Evolutionary conservation across 164 flowering plant genomes (phyloP).

Genomic region (Nymphaea colorata): DNA sequence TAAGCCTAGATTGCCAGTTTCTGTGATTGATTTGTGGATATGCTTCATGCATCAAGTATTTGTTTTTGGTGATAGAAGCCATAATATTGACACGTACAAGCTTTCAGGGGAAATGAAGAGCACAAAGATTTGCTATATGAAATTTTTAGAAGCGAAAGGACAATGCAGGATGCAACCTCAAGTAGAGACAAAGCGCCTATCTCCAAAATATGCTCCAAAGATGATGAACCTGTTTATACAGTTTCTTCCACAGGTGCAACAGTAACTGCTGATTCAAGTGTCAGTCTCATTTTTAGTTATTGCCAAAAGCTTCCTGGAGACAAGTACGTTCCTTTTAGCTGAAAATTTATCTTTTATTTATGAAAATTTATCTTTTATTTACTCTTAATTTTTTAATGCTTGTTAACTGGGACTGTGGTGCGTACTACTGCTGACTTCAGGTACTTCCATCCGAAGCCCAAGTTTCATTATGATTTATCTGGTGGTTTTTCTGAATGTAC

Average conservation of each 20-base stretch:
- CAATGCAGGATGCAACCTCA: conserved; percentile 40
- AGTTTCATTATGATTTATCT: conserved; percentile 20
- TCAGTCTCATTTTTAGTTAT: conserved; percentile 46
- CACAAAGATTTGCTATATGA: conserved; percentile 51
- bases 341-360: too few species aligned
- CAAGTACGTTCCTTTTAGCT: conserved; percentile 25
- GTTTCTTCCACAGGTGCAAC: conserved; percentile 73
- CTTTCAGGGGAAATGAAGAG: conserved; percentile 61
- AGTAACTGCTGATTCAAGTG: conserved; percentile 56
- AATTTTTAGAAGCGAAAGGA: conserved; percentile 50
- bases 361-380: too few species aligned
- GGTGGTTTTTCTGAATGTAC: conserved; percentile 35
- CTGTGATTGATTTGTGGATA: too few species aligned
- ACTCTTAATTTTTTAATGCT: too few species aligned
- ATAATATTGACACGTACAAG: background rate
- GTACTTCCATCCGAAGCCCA: conserved; percentile 50
- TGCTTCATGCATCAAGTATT: too few species aligned
- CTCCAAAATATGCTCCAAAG: conserved; percentile 17
- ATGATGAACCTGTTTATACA: conserved; percentile 27
- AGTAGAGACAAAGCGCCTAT: conserved; percentile 32
- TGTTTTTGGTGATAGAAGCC: background rate
- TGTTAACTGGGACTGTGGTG: too few species aligned
- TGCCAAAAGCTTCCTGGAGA: conserved; percentile 73
- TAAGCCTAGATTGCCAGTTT: too few species aligned
- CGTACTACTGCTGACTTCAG: conserved; percentile 16